A percentile compares a stretch with the other conserved stretches of the same genome.
phyloP scores from a whole-genome alignment of 1,139 yeast species.

The Scheffersomyces illinoinensis region DNA sequence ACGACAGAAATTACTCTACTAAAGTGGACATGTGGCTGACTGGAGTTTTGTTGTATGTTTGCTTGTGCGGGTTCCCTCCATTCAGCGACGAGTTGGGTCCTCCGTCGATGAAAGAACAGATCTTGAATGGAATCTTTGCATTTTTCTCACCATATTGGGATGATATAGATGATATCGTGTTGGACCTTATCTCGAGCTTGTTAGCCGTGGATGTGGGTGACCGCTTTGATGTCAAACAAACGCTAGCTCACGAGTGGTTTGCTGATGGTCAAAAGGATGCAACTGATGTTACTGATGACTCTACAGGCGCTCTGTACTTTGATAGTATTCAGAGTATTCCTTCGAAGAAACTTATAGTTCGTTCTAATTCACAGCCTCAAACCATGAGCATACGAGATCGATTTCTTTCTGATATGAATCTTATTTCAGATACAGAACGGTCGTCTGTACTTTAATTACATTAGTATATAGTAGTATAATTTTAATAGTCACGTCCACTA shows the following conservation, averaged over 20 bases:
- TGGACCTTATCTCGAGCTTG: conserved; percentile 64
- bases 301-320: not conserved
- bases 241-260: conserved; percentile 64
- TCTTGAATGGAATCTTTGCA: conserved; percentile 63
- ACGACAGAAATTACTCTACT: conserved; percentile 61
- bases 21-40: conserved; percentile 81
- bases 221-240: conserved; percentile 52
- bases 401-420: conserved; percentile 29
- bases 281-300: not conserved
- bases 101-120: conserved; percentile 76
- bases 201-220: conserved; percentile 57
- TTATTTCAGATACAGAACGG: conserved; percentile 8
- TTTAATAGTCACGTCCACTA: not conserved
- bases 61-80: conserved; percentile 84
- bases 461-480: not conserved
- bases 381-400: conserved; percentile 30
- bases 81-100: conserved; percentile 82
- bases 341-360: conserved; percentile 2
- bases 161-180: conserved; percentile 58
- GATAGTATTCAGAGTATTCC: not conserved
- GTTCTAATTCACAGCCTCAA: conserved; percentile 33
- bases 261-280: not conserved
- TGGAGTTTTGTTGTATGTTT: conserved; percentile 73
- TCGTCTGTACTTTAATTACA: conserved; percentile 8
- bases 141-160: conserved; percentile 85